Evolutionary conservation across 495 filamentous ascomycete species (phyloP).

Genomic region (Penicillium coffeae): DNA sequence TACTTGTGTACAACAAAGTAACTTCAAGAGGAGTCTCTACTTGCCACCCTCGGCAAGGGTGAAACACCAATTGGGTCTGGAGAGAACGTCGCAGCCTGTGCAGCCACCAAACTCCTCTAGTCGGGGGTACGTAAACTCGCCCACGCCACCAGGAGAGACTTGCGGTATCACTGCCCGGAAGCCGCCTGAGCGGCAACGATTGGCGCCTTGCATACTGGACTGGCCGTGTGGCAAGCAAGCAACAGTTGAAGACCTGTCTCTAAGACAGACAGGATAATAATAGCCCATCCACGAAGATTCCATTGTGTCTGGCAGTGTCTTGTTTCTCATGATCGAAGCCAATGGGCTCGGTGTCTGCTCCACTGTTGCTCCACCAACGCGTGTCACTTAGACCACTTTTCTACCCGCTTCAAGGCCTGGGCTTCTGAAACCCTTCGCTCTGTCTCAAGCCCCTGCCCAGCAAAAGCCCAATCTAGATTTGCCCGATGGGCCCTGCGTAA

Average conservation of each 20-base stretch:
- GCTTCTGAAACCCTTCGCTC: neutral
- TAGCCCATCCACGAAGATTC: constrained; percentile 23
- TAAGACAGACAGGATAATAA: constrained; percentile 16
- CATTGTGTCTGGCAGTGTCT: neutral
- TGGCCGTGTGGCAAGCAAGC: neutral
- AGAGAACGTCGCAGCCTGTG: neutral
- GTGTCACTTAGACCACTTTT: constrained; percentile 25
- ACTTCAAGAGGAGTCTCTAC: neutral
- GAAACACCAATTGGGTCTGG: neutral
- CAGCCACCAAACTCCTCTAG: neutral
- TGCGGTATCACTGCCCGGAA: neutral
- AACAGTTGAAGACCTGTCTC: too few relatives aligned
- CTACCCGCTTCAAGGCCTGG: constrained; percentile 6
- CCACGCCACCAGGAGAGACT: neutral
- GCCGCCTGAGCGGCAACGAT: neutral
- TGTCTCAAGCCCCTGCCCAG: too few relatives aligned
- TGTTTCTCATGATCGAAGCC: neutral
- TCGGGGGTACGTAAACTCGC: neutral
- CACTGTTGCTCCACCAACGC: constrained; percentile 27
- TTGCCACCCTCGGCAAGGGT: neutral
- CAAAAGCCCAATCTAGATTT: neutral
- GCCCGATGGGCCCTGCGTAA: neutral
- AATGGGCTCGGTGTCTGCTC: neutral
- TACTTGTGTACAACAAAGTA: neutral
- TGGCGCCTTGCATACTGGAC: neutral